Evolutionary conservation across 148 eudicot species (phyloP).

Genomic region (Rhododendron ovatum): DNA sequence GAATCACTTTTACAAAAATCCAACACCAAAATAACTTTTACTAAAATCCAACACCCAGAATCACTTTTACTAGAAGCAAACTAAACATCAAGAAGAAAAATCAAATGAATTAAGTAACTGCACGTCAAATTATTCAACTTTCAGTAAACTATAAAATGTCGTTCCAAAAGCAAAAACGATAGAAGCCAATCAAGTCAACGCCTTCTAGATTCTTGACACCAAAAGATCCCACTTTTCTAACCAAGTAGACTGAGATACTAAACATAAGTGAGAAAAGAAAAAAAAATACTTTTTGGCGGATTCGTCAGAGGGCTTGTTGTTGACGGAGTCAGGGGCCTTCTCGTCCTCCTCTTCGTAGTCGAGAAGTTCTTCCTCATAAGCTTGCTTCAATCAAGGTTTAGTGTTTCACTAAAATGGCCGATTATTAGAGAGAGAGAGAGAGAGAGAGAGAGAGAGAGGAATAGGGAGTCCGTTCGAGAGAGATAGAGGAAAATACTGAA

Average conservation of each 20-base stretch:
- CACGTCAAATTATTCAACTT: too few relatives aligned
- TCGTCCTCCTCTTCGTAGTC: conserved; percentile 62
- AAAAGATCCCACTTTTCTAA: background rate
- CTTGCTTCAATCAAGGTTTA: background rate
- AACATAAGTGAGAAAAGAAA: background rate
- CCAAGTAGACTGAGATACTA: background rate
- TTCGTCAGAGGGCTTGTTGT: conserved; percentile 34
- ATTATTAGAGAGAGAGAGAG: too few relatives aligned
- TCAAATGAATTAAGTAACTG: background rate
- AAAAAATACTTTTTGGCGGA: conserved; percentile 40
- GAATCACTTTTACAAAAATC: too few relatives aligned
- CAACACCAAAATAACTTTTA: too few relatives aligned
- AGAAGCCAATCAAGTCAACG: background rate
- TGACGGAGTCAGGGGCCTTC: conserved; percentile 40
- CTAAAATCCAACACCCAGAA: background rate
- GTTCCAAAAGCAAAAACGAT: background rate
- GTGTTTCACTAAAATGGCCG: too few relatives aligned
- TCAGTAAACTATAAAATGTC: background rate
- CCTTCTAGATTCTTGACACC: background rate
- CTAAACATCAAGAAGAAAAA: background rate
- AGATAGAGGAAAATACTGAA: too few relatives aligned
- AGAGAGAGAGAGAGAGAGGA: too few relatives aligned
- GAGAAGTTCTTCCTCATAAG: conserved; percentile 55
- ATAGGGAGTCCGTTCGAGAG: too few relatives aligned
- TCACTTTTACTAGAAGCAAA: background rate